phyloP scores from a whole-genome alignment of 1,284 basidiomycete genomes.

The Puccinia novopanici region DNA sequence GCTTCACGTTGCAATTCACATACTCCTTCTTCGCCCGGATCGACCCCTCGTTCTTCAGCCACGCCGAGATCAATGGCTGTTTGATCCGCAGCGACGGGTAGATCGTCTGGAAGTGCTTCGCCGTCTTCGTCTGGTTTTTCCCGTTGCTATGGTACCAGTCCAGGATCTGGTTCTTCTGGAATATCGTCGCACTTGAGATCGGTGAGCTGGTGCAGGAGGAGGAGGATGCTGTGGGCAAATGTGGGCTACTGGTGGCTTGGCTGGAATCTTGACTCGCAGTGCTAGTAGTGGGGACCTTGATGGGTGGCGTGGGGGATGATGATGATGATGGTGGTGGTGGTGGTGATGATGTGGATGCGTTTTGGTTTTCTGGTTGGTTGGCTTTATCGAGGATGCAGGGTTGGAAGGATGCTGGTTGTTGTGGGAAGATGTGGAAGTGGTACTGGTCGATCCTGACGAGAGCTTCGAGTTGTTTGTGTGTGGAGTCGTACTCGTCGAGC shows the following conservation, averaged over 20 bases:
- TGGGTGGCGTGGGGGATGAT: background rate
- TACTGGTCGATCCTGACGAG: background rate
- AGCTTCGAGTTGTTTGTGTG: background rate
- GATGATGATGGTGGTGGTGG: background rate
- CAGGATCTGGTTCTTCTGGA: conserved; percentile 43
- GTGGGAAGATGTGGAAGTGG: background rate
- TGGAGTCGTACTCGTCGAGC: background rate
- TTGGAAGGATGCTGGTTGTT: background rate
- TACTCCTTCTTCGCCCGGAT: conserved; percentile 17
- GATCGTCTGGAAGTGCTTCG: conserved; percentile 41
- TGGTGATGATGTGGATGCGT: no score
- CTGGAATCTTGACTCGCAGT: no score
- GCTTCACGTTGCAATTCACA: conserved; percentile 21
- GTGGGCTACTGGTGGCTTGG: background rate
- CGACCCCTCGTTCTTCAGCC: conserved; percentile 36
- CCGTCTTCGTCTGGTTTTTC: conserved; percentile 30
- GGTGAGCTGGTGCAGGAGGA: background rate
- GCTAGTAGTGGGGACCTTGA: no score
- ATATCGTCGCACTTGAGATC: conserved; percentile 33
- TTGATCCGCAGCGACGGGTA: conserved; percentile 42
- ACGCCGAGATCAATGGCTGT: conserved; percentile 38
- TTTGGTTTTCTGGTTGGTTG: background rate
- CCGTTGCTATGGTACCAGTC: conserved; percentile 44
- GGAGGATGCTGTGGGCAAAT: background rate
- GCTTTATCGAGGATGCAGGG: background rate